Conservation (phyloP, 352 stramenopile species). For the Albugo laibachii region DNA sequence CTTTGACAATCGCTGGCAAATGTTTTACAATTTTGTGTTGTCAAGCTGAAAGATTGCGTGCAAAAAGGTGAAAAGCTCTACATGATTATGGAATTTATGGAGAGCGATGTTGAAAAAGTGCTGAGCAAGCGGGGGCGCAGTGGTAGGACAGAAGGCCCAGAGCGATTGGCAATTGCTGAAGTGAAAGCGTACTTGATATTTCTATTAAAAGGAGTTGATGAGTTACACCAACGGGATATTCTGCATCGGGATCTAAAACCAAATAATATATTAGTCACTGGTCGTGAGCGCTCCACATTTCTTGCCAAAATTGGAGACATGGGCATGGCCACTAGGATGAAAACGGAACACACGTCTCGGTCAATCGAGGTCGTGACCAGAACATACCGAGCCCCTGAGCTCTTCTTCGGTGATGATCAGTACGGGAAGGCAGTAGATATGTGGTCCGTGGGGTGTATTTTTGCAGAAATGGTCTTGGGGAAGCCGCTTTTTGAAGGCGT, state of each 20-base stretch:
- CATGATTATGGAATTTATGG: slow-evolving; percentile 60
- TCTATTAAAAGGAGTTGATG: slow-evolving; percentile 30
- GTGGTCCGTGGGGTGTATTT: slow-evolving; percentile 66
- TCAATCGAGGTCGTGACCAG: slow-evolving; percentile 58
- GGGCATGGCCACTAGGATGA: slow-evolving; percentile 33
- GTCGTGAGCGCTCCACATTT: slow-evolving; percentile 6
- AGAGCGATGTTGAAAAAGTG: slow-evolving; percentile 18
- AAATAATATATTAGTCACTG: slow-evolving; percentile 53
- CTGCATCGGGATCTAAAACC: slow-evolving; percentile 68
- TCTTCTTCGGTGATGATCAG: slow-evolving; percentile 50
- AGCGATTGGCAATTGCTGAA: slow-evolving; percentile 18
- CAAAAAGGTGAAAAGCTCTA: slow-evolving; percentile 41
- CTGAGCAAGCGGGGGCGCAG: not conserved
- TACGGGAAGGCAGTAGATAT: slow-evolving; percentile 48
- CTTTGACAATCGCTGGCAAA: not conserved
- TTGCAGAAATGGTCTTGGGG: slow-evolving; percentile 50
- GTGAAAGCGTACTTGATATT: slow-evolving; percentile 55
- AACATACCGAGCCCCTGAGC: slow-evolving; percentile 46
- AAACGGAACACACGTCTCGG: slow-evolving; percentile 12
- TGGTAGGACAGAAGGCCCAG: slow-evolving; percentile 1
- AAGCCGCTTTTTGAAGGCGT: slow-evolving; percentile 33
- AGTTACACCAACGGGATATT: slow-evolving; percentile 33
- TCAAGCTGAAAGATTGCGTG: slow-evolving; percentile 32
- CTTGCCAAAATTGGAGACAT: slow-evolving; percentile 66
- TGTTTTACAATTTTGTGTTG: not conserved